Base-by-base conservation (phyloP, 164 flowering plant genomes). In the grape (Vitis vinifera) region DNA sequence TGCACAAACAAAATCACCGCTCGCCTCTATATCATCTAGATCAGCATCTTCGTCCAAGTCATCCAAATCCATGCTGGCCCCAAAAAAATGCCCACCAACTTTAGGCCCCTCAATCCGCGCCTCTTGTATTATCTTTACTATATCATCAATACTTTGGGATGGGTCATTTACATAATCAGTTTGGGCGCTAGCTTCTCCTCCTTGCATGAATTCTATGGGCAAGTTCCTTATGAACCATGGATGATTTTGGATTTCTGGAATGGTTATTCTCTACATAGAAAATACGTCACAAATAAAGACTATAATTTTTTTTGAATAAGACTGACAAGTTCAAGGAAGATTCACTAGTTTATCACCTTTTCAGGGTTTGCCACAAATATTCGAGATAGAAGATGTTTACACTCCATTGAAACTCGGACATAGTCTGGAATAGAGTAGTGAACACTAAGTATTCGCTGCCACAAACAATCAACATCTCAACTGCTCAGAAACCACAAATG, bases 1-100 rank as follows among this genome's bases (percentile, higher is more conserved):
- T 16, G 87, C 86, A 70, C 91, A 89, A 17, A 89, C 89, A 83
- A 86, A 93, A 63, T 91, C 96, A 11, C 93, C 96, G 65, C 93
- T 89, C 7, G 82, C 69, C 73, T 90, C 98, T 2, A 82, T 70
- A 57, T 91, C 97, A 59, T 94, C 94, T 1, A 83, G n/a, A 71
- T 91, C 98, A 9, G 65, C 82, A 78, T 93, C 98, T 11, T 79
- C 68, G 67, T 88, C 94, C 37, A 88, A 44, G n/a, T 89, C 93
- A 74, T 92, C 97, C 15, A 89, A 74, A 66, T 88, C 94, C 87
- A 86, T 84, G 81, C 92, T 86, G 7, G 87, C 89, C 4, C 84
- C 87, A 10, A 84, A 10, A 8, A 82, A 74, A 8, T 14, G 62
- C 58, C 81, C 86, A 51, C 83, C 82, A 57, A 63, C 11, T 59